phyloP scores from a whole-genome alignment of 352 stramenopile genomes.

The Pythium sp. region DNA sequence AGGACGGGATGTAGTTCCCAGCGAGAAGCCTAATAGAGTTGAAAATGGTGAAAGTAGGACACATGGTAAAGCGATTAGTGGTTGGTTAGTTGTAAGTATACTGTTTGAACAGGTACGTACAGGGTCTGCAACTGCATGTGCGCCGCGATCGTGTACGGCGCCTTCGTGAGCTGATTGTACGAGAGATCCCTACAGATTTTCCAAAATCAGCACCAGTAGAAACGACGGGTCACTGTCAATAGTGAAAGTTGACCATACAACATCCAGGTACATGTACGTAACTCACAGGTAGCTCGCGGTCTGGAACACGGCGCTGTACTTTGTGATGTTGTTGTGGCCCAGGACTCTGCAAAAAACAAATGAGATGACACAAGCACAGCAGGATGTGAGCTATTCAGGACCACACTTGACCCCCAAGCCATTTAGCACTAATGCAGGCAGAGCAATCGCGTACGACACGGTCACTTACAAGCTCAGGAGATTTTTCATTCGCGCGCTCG shows the following conservation, averaged over 20 bases:
- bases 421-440: not conserved
- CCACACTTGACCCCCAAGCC: not conserved
- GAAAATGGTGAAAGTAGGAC: too few species aligned
- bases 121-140: slow-evolving; percentile 6
- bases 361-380: not conserved
- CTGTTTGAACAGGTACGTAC: not conserved
- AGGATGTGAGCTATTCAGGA: not conserved
- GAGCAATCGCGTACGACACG: not conserved
- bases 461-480: not conserved
- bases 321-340: slow-evolving; percentile 11
- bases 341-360: not conserved
- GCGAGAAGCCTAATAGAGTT: not conserved
- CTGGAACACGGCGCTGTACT: slow-evolving; percentile 5
- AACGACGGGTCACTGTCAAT: not conserved
- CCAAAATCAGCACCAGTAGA: not conserved
- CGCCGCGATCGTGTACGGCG: not conserved
- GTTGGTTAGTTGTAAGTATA: not conserved
- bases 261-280: too few species aligned
- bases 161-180: slow-evolving; percentile 1
- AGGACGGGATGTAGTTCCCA: slow-evolving; percentile 5
- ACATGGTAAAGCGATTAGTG: not conserved
- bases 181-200: slow-evolving; percentile 2
- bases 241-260: not conserved
- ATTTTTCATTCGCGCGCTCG: not conserved
- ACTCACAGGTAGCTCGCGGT: slow-evolving; percentile 5